Evolutionary conservation across 768 basidiomycete species (phyloP).

Genomic region (Calocera viscosa): DNA sequence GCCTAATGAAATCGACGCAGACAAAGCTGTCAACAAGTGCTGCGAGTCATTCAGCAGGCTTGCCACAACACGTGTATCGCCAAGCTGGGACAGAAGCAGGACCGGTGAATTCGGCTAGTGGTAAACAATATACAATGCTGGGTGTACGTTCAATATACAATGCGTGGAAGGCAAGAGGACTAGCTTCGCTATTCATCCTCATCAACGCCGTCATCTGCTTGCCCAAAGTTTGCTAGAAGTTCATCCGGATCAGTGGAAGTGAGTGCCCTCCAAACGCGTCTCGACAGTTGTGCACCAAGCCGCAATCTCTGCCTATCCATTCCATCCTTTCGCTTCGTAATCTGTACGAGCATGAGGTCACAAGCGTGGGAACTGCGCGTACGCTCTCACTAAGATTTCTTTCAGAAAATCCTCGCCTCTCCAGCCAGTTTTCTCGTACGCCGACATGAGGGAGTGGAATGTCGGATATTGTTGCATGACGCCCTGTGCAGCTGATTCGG

Average conservation of each 20-base stretch:
- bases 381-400: not conserved
- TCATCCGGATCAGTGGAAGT: not conserved
- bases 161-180: not conserved
- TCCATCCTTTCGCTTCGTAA: not conserved
- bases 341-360: not conserved
- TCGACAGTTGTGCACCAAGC: not conserved
- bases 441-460: slow-evolving; percentile 14
- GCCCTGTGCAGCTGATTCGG: slow-evolving; percentile 16
- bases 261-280: not conserved
- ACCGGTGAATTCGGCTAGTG: too few species aligned
- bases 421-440: slow-evolving; percentile 13
- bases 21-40: too few species aligned
- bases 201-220: not conserved
- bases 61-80: too few species aligned
- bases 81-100: too few species aligned
- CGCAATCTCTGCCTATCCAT: not conserved
- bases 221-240: not conserved
- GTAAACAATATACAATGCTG: too few species aligned
- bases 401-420: not conserved
- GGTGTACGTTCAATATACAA: too few species aligned
- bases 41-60: too few species aligned
- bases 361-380: not conserved
- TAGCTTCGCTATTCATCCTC: not conserved
- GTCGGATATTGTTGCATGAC: slow-evolving; percentile 19
- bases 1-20: too few species aligned